These are phyloP conservation scores for Beauveria sp. DNA, from an alignment of 2,329 filamentous ascomycete genomes.

Conservation along the genomic window DNA sequence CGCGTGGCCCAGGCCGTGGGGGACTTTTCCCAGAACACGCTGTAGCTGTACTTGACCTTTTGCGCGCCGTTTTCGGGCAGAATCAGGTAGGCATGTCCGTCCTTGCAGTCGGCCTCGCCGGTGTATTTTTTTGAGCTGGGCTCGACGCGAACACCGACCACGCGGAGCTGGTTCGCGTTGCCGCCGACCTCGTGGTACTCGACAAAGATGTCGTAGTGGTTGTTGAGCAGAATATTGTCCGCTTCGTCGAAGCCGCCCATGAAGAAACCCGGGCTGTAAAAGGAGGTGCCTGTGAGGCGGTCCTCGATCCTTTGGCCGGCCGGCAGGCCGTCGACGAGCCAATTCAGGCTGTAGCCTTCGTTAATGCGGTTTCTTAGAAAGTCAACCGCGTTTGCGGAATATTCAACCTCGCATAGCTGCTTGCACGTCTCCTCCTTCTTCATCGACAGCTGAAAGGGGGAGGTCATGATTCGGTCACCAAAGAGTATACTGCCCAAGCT, in stretches of 20 bases:
- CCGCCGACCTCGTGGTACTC: conserved; percentile 80
- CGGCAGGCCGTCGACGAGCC: conserved; percentile 89
- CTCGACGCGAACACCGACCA: conserved; percentile 86
- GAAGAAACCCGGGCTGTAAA: conserved; percentile 87
- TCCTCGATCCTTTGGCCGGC: conserved; percentile 80
- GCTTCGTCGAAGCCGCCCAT: conserved; percentile 54
- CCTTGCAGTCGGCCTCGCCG: conserved; percentile 56
- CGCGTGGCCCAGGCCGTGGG: conserved; percentile 87
- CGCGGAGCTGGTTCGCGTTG: conserved; percentile 63
- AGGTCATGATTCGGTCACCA: conserved; percentile 95
- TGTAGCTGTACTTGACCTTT: conserved; percentile 82
- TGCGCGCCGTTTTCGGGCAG: conserved; percentile 51
- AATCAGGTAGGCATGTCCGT: conserved; percentile 47
- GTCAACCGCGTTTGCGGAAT: conserved; percentile 56
- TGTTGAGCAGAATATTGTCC: conserved; percentile 64
- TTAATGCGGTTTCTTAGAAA: conserved; percentile 80
- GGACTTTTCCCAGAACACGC: conserved; percentile 80
- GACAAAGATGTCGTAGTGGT: conserved; percentile 90
- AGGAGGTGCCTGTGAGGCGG: conserved; percentile 65
- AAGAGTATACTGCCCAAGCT: conserved; percentile 88
- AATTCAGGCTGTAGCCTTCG: conserved; percentile 87
- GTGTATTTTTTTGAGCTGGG: conserved; percentile 63
- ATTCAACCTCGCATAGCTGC: conserved; percentile 58
- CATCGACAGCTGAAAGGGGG: conserved; percentile 86
- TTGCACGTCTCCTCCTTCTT: conserved; percentile 81